Base-by-base conservation (phyloP, 1,284 basidiomycete genomes). In the Malassezia obtusa region DNA sequence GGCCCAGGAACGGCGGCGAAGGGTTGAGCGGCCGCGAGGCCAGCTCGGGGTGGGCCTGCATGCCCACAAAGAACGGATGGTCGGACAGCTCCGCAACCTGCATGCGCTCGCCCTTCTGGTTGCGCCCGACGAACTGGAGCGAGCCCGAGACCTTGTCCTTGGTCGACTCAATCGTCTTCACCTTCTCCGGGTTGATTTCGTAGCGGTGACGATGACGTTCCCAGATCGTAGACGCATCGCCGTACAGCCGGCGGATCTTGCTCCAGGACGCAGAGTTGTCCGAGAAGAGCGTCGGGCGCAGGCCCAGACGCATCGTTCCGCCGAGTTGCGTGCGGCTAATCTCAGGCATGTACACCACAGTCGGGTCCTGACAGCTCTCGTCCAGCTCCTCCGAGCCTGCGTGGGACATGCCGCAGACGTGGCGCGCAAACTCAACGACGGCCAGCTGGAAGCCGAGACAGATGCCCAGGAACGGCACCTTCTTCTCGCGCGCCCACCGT, bases 21-120 rank as follows among this genome's bases (percentile, higher is more conserved):
- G 92, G 94, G 78, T 99, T 98, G 47, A 99, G 79, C 2, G 92
- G 92, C n/a, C 92, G 84, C 19, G 92, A 92, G 78, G 91, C 96
- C 78, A 99, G 92, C 76, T 99, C 92, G 3, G 92, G 92, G 71
- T 99, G 92, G 0, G 94, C 89, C 78, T 99, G 92, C 53, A 98
- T 80, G 38, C 84, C 94, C 51, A 95, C 79, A 75, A 92, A 98
- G 80, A 83, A 99, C 1, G 89, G 89, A 77, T 99, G 92, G 70
- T 87, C 89, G 19, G 56, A 52, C 40, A 96, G 77, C 77, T 99
- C 92, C 53, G 92, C 80, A 56, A 94, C 83, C 78, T 99, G 92
- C 92, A 99, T 99, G 52, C 92, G 81, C 77, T 95, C 89, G 15
- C 92, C 89, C 65, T 85, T 84, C 77, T 95, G 90, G 76, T 96